Base-by-base conservation (phyloP, 257 asterid genomes). In the Cinchona pubescens region DNA sequence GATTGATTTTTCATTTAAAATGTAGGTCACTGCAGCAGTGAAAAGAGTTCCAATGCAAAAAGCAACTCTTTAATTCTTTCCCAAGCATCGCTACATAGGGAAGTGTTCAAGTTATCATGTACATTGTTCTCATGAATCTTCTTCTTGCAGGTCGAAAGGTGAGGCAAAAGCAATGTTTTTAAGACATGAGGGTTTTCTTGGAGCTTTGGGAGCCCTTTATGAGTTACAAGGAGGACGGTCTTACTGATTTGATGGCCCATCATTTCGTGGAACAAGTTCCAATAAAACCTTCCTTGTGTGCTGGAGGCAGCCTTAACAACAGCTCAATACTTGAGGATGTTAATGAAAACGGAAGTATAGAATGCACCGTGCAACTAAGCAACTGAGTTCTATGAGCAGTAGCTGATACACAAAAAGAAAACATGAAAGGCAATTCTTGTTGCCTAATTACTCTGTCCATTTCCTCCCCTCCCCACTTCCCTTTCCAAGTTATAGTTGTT, bases 121-220 rank as follows among this genome's bases (percentile, higher is more conserved):
- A 43, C 32, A 68, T 51, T 8, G 34, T 76, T 63, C 46, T 25
- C 15, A 62, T 38, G 68, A 38, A 53, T 40, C 51, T 60, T 23
- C 40, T n/a, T 27, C 30, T 42, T 84, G 74, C 90, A 91, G 98
- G 98, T 92, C 97, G 34, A 91, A 88, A 79, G 97, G 97, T 11
- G 98, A 89, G 75, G 94, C 98, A 15, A 89, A 92, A 79, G 98
- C 98, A 71, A 78, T 92, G 86, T 92, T 92, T 80, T 79, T 92
- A 83, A 87, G 85, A 18, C 97, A 91, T 30, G 97, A 92, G 84
- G 98, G 98, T 59, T 92, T 91, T 75, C 90, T 91, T 19, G 98
- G 97, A 82, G 97, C 97, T 6, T 73, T 92, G 48, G 98, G 98
- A 78, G 92, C 98, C 38, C 38, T 91, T 91, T 48, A 75, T 78